These are phyloP conservation scores for Pseudogymnoascus sp. DNA, from an alignment of 2,329 filamentous ascomycete species.

Conservation along the genomic window DNA sequence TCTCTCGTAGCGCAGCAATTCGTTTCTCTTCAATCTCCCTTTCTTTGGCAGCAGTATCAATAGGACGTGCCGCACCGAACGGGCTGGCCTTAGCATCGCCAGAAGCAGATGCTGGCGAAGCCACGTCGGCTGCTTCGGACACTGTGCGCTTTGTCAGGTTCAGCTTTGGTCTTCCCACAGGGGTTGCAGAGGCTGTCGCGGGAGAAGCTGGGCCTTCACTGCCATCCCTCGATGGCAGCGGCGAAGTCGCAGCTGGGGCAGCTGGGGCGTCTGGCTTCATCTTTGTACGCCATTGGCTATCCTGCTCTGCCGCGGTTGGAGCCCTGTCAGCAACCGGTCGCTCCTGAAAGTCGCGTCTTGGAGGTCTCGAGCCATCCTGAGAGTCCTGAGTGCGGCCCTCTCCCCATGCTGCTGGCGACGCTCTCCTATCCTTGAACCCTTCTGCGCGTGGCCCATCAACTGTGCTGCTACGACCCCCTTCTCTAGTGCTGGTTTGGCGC, in stretches of 20 bases:
- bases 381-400: slow-evolving; percentile 48
- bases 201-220: slow-evolving; percentile 70
- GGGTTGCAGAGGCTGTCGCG: slow-evolving; percentile 45
- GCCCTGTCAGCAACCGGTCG: slow-evolving; percentile 58
- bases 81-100: slow-evolving; percentile 79
- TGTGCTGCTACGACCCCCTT: slow-evolving; percentile 48
- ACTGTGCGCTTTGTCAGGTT: slow-evolving; percentile 90
- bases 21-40: slow-evolving; percentile 86
- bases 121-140: slow-evolving; percentile 53
- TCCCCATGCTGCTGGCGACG: slow-evolving; percentile 70
- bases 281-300: slow-evolving; percentile 83
- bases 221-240: slow-evolving; percentile 60
- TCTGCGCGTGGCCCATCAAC: slow-evolving; percentile 52
- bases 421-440: slow-evolving; percentile 51
- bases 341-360: slow-evolving; percentile 67
- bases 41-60: slow-evolving; percentile 85
- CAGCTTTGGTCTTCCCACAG: slow-evolving; percentile 65
- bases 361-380: slow-evolving; percentile 64
- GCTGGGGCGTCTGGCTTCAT: slow-evolving; percentile 70
- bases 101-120: slow-evolving; percentile 41
- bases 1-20: slow-evolving; percentile 63
- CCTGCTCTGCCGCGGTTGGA: slow-evolving; percentile 82
- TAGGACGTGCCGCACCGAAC: slow-evolving; percentile 87
- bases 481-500: slow-evolving; percentile 40
- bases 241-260: slow-evolving; percentile 42